Evolutionary conservation across 2,329 filamentous ascomycete genomes (phyloP).

Genomic region (Coniochaeta prunicola): DNA sequence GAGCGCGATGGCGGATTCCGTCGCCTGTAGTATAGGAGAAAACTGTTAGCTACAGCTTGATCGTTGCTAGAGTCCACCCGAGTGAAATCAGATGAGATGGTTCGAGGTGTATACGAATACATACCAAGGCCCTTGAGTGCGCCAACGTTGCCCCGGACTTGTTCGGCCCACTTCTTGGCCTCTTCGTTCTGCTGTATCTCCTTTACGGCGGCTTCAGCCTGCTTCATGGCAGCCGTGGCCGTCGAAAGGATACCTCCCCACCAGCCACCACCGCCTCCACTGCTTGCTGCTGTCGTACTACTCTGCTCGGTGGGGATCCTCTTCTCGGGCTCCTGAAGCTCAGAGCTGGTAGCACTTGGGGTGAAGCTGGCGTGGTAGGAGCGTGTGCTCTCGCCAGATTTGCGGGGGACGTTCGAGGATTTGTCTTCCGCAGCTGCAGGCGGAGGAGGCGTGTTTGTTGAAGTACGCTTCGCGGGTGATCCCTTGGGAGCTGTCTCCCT

Average conservation of each 20-base stretch:
- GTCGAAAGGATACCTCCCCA: slow-evolving; percentile 84
- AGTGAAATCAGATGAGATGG: not conserved
- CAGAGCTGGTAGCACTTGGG: slow-evolving; percentile 57
- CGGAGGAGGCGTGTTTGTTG: slow-evolving; percentile 40
- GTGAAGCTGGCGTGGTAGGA: slow-evolving; percentile 68
- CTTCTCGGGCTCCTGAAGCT: slow-evolving; percentile 51
- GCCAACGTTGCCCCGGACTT: slow-evolving; percentile 64
- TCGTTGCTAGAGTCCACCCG: not conserved
- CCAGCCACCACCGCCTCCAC: slow-evolving; percentile 61
- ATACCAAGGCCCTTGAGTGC: slow-evolving; percentile 69
- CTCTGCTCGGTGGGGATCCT: slow-evolving; percentile 37
- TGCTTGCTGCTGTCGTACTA: slow-evolving; percentile 13
- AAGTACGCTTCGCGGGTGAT: slow-evolving; percentile 42
- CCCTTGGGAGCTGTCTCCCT: slow-evolving; percentile 41
- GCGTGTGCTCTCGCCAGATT: slow-evolving; percentile 70
- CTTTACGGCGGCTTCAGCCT: slow-evolving; percentile 86
- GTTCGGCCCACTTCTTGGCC: slow-evolving; percentile 91
- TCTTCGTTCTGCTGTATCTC: slow-evolving; percentile 96
- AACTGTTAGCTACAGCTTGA: slow-evolving; percentile 7
- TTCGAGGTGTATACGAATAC: not conserved
- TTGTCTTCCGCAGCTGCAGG: slow-evolving; percentile 60
- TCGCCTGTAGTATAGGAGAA: slow-evolving; percentile 53
- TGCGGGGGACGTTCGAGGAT: slow-evolving; percentile 40
- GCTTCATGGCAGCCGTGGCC: slow-evolving; percentile 79
- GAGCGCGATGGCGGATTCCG: slow-evolving; percentile 75